These are phyloP conservation scores for Epicoccum sorghinum DNA, from an alignment of 2,329 filamentous ascomycete species.

Conservation along the genomic window DNA sequence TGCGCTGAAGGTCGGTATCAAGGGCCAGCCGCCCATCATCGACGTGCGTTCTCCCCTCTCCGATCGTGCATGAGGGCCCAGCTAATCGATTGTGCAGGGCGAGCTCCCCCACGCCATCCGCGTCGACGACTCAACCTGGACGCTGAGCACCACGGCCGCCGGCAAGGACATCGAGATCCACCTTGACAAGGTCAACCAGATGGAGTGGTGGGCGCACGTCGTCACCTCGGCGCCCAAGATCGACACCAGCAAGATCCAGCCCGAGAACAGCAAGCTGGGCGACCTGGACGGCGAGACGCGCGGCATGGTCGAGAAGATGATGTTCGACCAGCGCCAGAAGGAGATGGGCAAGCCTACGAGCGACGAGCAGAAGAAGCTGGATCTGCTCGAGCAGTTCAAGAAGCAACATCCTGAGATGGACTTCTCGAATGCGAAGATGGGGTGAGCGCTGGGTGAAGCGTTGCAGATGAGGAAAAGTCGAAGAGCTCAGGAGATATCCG, in stretches of 20 bases:
- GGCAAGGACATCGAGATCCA: slow-evolving; percentile 83
- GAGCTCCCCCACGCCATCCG: slow-evolving; percentile 79
- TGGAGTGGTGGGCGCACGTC: slow-evolving; percentile 98
- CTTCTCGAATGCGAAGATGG: slow-evolving; percentile 69
- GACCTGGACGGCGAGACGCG: slow-evolving; percentile 95
- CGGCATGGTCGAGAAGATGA: slow-evolving; percentile 99
- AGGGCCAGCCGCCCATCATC: slow-evolving; percentile 85
- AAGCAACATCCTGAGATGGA: slow-evolving; percentile 76
- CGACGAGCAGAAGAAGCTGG: slow-evolving; percentile 93
- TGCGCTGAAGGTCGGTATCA: slow-evolving; percentile 78
- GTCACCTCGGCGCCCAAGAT: slow-evolving; percentile 86
- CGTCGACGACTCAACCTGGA: slow-evolving; percentile 94
- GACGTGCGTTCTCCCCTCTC: slow-evolving; percentile 60
- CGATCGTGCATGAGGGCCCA: neutral
- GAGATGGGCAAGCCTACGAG: slow-evolving; percentile 86
- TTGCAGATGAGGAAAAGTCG: too few species aligned
- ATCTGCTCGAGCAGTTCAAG: slow-evolving; percentile 91
- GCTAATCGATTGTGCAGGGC: slow-evolving; percentile 63
- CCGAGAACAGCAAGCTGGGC: slow-evolving; percentile 87
- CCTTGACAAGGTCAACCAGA: slow-evolving; percentile 94
- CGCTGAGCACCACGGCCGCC: slow-evolving; percentile 67
- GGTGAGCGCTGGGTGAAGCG: slow-evolving; percentile 25
- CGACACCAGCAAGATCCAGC: slow-evolving; percentile 92
- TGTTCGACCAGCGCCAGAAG: slow-evolving; percentile 98
- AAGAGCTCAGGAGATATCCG: too few species aligned